Evolutionary conservation across 1,284 basidiomycete species (phyloP).

Genomic region (Pisolithus thermaeus): DNA sequence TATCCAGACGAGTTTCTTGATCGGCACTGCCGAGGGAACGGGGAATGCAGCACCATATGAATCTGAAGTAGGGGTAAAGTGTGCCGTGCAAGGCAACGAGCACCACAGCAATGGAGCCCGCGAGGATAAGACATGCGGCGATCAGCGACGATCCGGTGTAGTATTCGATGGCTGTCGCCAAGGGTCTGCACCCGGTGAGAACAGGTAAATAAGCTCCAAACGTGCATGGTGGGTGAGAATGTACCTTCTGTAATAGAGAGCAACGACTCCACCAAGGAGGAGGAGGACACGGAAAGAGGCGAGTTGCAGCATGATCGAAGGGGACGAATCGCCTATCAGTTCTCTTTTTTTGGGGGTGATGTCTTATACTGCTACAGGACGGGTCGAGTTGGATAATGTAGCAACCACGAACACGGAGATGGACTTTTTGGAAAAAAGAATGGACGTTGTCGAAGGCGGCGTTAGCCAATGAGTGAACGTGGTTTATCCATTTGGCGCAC

Average conservation of each 20-base stretch:
- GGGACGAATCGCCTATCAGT: neutral
- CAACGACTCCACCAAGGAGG: slow-evolving; percentile 15
- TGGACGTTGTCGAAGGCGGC: neutral
- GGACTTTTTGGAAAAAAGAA: neutral
- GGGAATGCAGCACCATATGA: slow-evolving; percentile 46
- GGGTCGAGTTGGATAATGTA: slow-evolving; percentile 1
- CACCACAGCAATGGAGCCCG: slow-evolving; percentile 18
- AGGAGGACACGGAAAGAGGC: slow-evolving; percentile 14
- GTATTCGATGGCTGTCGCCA: slow-evolving; percentile 19
- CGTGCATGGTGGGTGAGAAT: neutral
- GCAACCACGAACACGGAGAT: neutral
- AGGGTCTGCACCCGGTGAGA: slow-evolving; percentile 11
- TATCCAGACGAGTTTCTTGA: slow-evolving; percentile 39
- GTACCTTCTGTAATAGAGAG: slow-evolving; percentile 15
- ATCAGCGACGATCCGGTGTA: slow-evolving; percentile 26
- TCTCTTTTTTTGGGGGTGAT: neutral
- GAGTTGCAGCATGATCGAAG: slow-evolving; percentile 1
- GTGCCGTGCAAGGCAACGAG: slow-evolving; percentile 18
- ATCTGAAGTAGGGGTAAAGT: slow-evolving; percentile 36
- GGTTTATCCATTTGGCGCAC: slow-evolving; percentile 8
- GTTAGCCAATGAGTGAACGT: slow-evolving; percentile 11
- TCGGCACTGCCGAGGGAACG: slow-evolving; percentile 34
- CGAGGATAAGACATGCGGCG: slow-evolving; percentile 23
- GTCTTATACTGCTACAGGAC: slow-evolving; percentile 14
- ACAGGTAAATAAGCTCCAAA: neutral